Evolutionary conservation across 139 green algal genomes (phyloP), one percentile per base, ranked within the genome.

Genomic region (Coelastrella sp.): DNA sequence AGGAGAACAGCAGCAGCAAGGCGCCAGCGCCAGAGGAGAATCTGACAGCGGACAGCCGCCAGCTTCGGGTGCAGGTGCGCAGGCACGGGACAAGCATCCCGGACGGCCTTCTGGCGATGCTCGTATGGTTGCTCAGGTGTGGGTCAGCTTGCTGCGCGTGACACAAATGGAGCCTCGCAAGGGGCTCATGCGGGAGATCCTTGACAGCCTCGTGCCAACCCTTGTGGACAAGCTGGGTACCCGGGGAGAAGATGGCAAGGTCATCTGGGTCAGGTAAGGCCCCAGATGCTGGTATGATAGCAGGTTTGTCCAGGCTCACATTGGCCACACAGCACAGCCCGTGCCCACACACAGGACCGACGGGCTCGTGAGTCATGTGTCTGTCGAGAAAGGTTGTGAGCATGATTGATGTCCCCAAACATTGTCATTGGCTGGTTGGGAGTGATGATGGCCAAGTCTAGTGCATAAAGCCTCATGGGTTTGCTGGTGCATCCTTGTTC

Each of bases 161-260:
- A 94, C 92, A 72, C 95, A 98, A 89, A 89, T 94, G 11, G 98
- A 99, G 57, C 88, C 84, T 35, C 95, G 91, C 84, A 85, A 90
- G 66, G 89, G 83, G 60, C 93, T 97, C 22, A 96, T 99, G 79
- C 93, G 94, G 8, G 91, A 98, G 78, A 97, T 97, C 8, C 92
- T 99, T 56, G 98, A 99, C 93, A 93, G 97, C 65, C 93, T 99
- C 72, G 94, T 98, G 85, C 97, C 97, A 15, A 94, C 93, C 12
- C 89, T 99, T 63, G 96, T 94, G 24, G 90, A 68, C 59, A 90
- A 90, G 59, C 73, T 88, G 56, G 73, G 85, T 8, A 58, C 61
- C 3, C 24, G 63, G 24, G 76, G 78, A 1, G 24, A 49, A 35
- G 87, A 79, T 49, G 78, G 87, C 87, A 86, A 79, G 58, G 84